Percentiles rank a stretch among this genome's conserved stretches.
Conservation (phyloP, 352 stramenopile species). For the Pythium diclinum region DNA sequence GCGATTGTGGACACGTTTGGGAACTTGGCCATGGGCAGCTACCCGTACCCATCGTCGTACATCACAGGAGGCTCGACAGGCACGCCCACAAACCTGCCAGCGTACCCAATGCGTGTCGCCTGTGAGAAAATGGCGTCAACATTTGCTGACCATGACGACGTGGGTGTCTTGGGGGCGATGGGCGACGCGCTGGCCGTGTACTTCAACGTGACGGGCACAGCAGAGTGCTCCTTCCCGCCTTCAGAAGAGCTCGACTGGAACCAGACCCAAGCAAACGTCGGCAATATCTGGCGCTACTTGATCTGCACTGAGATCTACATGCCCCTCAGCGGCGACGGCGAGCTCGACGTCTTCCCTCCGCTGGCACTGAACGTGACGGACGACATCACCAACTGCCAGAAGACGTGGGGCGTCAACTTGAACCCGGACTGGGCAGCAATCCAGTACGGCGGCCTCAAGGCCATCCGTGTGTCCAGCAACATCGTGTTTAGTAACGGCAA, state of each 20-base stretch:
- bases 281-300: slow-evolving; percentile 42
- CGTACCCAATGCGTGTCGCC: slow-evolving; percentile 75
- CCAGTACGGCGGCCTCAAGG: slow-evolving; percentile 39
- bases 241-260: not conserved
- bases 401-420: slow-evolving; percentile 38
- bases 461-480: slow-evolving; percentile 58
- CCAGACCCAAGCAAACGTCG: too few relatives aligned
- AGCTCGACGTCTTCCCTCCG: slow-evolving; percentile 70
- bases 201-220: slow-evolving; percentile 38
- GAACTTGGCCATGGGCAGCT: slow-evolving; percentile 88
- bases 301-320: slow-evolving; percentile 49
- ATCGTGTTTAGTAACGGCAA: slow-evolving; percentile 90
- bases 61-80: slow-evolving; percentile 56
- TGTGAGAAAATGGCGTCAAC: slow-evolving; percentile 42
- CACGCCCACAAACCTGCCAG: too few relatives aligned
- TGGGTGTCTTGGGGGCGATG: slow-evolving; percentile 28
- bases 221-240: slow-evolving; percentile 30
- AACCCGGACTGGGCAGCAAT: slow-evolving; percentile 32
- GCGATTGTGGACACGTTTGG: slow-evolving; percentile 55
- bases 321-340: slow-evolving; percentile 39
- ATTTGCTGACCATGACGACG: slow-evolving; percentile 21
- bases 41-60: slow-evolving; percentile 87
- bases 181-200: slow-evolving; percentile 33
- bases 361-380: slow-evolving; percentile 31
- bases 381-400: slow-evolving; percentile 38